A percentile compares a stretch with the other conserved stretches of the same genome.
phyloP scores from a whole-genome alignment of 345 rosid genomes.

The Rhizophora apiculata region DNA sequence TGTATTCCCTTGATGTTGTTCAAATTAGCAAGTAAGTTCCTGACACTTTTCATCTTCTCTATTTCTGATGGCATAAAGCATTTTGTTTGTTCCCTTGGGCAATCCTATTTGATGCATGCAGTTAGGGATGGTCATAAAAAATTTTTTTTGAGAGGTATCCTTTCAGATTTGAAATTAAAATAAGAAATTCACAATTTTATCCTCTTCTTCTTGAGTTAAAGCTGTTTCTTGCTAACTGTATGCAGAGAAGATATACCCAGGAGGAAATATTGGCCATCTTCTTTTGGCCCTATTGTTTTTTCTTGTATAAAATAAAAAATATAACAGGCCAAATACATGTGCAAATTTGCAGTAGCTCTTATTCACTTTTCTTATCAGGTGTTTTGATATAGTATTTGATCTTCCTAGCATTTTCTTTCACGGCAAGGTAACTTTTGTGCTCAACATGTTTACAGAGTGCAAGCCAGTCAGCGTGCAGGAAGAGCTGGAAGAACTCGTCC shows the following conservation, averaged over 20 bases:
- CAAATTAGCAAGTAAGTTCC: slow-evolving; percentile 92
- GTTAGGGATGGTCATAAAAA: neutral
- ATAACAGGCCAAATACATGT: no score
- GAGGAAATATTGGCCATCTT: no score
- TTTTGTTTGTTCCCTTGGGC: neutral
- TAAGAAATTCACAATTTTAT: no score
- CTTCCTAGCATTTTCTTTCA: neutral
- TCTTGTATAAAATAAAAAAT: no score
- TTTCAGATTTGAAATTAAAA: no score
- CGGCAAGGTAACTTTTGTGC: neutral
- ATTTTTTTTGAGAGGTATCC: no score
- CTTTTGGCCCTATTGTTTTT: no score
- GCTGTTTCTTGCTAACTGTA: neutral
- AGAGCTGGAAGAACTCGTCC: slow-evolving; percentile 98
- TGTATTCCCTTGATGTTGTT: slow-evolving; percentile 95
- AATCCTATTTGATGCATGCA: neutral
- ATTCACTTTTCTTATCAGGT: no score
- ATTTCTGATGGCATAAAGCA: neutral
- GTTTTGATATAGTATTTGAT: neutral
- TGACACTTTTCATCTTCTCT: neutral
- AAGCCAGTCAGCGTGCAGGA: slow-evolving; percentile 98
- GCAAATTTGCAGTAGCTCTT: no score
- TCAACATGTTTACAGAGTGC: slow-evolving; percentile 57
- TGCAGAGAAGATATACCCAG: neutral
- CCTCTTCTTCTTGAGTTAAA: no score